Evolutionary conservation across 331 rosid genomes (phyloP).

Genomic region (Acacia pycnantha): DNA sequence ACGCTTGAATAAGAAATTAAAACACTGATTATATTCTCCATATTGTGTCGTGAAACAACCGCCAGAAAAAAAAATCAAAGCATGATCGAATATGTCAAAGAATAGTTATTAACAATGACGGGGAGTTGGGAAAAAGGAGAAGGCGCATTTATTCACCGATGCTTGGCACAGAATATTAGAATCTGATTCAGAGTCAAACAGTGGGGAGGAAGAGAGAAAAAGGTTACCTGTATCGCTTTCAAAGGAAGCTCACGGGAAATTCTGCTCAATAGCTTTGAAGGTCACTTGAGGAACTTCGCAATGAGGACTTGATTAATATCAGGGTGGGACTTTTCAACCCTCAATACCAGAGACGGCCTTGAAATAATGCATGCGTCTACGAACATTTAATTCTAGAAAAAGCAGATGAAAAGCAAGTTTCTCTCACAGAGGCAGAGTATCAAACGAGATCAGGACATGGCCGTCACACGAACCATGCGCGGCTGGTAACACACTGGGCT

Average conservation of each 20-base stretch:
- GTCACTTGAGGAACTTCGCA: neutral
- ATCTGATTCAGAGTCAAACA: neutral
- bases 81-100: slow-evolving; percentile 23
- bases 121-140: neutral
- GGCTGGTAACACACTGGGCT: neutral
- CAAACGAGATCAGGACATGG: neutral
- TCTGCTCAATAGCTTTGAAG: neutral
- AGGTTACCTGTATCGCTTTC: neutral
- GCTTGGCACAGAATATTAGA: neutral
- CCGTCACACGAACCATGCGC: neutral
- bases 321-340: neutral
- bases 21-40: slow-evolving; percentile 6
- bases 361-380: neutral
- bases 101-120: slow-evolving; percentile 23
- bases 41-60: slow-evolving; percentile 15
- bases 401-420: neutral
- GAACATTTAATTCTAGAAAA: neutral
- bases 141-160: slow-evolving; percentile 11
- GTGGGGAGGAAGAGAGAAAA: neutral
- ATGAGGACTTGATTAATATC: neutral
- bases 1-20: neutral
- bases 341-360: neutral
- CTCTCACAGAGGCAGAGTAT: neutral
- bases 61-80: slow-evolving; percentile 23
- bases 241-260: neutral